Evolutionary conservation across 148 eudicot species (phyloP).

Genomic region (Fagopyrum esculentum): DNA sequence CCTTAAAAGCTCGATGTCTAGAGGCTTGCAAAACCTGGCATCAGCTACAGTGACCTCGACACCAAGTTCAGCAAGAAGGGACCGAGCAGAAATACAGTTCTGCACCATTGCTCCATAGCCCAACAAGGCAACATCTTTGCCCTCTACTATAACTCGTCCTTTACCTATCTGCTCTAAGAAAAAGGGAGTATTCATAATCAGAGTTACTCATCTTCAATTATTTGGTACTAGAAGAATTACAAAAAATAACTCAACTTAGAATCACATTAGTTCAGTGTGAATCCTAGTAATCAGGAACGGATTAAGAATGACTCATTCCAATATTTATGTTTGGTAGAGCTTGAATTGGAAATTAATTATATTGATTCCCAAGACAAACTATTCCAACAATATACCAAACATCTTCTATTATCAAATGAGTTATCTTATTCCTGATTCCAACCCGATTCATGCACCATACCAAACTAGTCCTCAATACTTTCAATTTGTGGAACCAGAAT

Average conservation of each 20-base stretch:
- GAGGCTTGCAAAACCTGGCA: conserved; percentile 96
- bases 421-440: too few relatives aligned
- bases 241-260: not conserved
- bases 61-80: conserved; percentile 69
- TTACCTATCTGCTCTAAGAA: conserved; percentile 59
- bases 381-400: too few relatives aligned
- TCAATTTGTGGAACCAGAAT: not conserved
- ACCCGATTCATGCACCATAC: too few relatives aligned
- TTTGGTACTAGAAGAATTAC: not conserved
- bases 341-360: too few relatives aligned
- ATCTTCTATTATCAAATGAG: too few relatives aligned
- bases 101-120: conserved; percentile 92
- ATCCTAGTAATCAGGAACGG: too few relatives aligned
- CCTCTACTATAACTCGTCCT: conserved; percentile 69
- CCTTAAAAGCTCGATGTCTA: conserved; percentile 70
- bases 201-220: not conserved
- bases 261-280: too few relatives aligned
- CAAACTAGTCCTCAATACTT: not conserved
- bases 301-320: too few relatives aligned
- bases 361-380: too few relatives aligned
- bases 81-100: conserved; percentile 75
- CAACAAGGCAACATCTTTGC: conserved; percentile 70
- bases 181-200: not conserved
- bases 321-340: too few relatives aligned
- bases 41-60: conserved; percentile 91